Base-by-base conservation (phyloP, 2,329 filamentous ascomycete species). In the Macroventuria anomochaeta region DNA sequence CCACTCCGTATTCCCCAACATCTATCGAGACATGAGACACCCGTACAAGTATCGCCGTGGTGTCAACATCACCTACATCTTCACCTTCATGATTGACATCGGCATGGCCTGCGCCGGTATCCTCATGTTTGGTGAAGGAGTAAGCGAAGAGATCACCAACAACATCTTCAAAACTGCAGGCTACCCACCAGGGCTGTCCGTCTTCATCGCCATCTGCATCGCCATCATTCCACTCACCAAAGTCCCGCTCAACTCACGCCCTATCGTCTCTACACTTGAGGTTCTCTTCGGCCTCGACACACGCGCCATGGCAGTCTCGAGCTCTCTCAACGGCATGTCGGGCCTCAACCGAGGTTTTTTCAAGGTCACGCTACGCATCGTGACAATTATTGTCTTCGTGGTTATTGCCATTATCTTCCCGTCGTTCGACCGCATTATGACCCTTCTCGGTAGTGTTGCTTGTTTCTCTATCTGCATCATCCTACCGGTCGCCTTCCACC, bases 381-480 rank as follows among this genome's bases (percentile, higher is more conserved):
- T 84, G 13, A 86, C 87, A 12, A 83, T 91, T 13, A 63, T 89
- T n/a, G 61, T 88, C 2, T 90, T 97, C 65, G 83, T 97, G 26
- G 69, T 84, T 41, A 89, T 97, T 54, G 86, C 93, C 6, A 84
- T 90, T 34, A 62, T 88, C 2, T 84, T 88, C 68, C 92, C 93
- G 0, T 84, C 86, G 0, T 96, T 96, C 68, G 92, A 96, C 71
- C 87, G 88, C 46, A 93, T 96, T 69, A 96, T 96, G 87, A 89
- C 90, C 3, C 87, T 96, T 57, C 87, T 97, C 77, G 93, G 95
- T 11, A 91, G 89, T 32, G 89, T 92, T 3, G 83, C 96, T 13
- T 97, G 93, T 77, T 96, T 96, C 66, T 91, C 90, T 15, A 96
- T 97, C 61, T 97, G 93, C 76, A 87, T 97, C 61, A 92, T 96